Evolutionary conservation across 139 green algal genomes (phyloP).

Genomic region (Yamagishiella unicocca): DNA sequence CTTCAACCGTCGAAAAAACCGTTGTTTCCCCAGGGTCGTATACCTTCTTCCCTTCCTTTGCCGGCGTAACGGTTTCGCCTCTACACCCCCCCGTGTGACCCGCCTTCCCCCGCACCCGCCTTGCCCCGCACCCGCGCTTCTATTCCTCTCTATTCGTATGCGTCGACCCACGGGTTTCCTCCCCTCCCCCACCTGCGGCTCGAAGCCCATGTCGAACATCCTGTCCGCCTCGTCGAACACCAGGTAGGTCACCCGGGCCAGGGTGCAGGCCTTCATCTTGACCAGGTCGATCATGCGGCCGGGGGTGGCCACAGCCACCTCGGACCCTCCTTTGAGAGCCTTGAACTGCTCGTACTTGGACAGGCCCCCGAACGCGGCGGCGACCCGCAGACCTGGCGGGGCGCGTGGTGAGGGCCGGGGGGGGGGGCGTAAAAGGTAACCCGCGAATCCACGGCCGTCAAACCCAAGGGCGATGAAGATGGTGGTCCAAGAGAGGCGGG

Average conservation of each 20-base stretch:
- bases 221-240: conserved; percentile 96
- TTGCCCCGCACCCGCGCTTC: no score
- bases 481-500: no score
- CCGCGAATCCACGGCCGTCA: no score
- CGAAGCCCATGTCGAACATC: conserved; percentile 98
- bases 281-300: conserved; percentile 90
- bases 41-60: no score
- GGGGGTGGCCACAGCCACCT: conserved; percentile 87
- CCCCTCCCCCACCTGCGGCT: conserved; percentile 74
- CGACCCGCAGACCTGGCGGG: conserved; percentile 77
- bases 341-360: conserved; percentile 95
- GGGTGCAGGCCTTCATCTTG: conserved; percentile 74
- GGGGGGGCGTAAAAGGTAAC: not conserved
- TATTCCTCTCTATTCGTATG: no score
- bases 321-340: conserved; percentile 84
- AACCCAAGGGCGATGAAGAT: no score
- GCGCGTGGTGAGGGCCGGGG: not conserved
- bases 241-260: conserved; percentile 85
- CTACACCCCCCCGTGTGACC: no score
- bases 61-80: no score
- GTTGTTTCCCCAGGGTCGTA: no score
- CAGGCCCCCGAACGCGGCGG: conserved; percentile 91
- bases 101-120: no score
- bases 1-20: no score
- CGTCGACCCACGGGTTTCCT: not conserved